A percentile compares a stretch with the other conserved stretches of the same genome.
Evolutionary conservation across 2,329 filamentous ascomycete species (phyloP).

Genomic region (Didymella sp.): DNA sequence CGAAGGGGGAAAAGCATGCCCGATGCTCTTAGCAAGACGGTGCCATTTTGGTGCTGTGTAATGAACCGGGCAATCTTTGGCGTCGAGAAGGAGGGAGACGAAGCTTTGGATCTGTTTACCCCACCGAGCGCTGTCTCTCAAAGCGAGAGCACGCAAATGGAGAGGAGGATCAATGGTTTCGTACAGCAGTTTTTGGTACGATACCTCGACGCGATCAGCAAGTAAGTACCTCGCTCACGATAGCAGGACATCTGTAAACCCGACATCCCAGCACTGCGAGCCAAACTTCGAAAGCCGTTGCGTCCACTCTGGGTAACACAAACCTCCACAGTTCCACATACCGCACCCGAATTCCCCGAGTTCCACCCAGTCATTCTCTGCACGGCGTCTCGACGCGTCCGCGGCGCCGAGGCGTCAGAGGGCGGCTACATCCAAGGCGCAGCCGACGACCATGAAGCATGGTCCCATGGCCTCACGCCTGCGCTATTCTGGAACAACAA

Average conservation of each 20-base stretch:
- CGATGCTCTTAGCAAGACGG: conserved; percentile 90
- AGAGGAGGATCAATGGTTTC: conserved; percentile 64
- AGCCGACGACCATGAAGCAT: conserved; percentile 93
- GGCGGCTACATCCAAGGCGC: conserved; percentile 91
- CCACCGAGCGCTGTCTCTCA: conserved; percentile 74
- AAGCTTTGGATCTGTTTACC: conserved; percentile 66
- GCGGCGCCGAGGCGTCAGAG: conserved; percentile 71
- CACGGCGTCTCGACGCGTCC: conserved; percentile 78
- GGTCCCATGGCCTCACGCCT: conserved; percentile 82
- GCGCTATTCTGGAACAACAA: conserved; percentile 78
- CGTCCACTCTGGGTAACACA: conserved; percentile 82
- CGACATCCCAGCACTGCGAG: conserved; percentile 62
- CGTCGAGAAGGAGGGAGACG: conserved; percentile 55
- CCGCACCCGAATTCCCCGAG: conserved; percentile 59
- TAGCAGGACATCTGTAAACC: conserved; percentile 64
- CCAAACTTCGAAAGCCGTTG: conserved; percentile 72
- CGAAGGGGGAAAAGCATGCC: conserved; percentile 94
- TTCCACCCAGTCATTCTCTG: conserved; percentile 82
- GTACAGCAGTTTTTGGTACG: conserved; percentile 57
- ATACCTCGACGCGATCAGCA: conserved; percentile 2
- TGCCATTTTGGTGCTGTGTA: conserved; percentile 92
- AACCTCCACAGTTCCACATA: conserved; percentile 60
- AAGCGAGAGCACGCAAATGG: conserved; percentile 83
- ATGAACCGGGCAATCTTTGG: conserved; percentile 82
- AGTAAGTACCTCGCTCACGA: background rate